Conservation (phyloP, 2,329 filamentous ascomycete species). For the Zymoseptoria pseudotritici region DNA sequence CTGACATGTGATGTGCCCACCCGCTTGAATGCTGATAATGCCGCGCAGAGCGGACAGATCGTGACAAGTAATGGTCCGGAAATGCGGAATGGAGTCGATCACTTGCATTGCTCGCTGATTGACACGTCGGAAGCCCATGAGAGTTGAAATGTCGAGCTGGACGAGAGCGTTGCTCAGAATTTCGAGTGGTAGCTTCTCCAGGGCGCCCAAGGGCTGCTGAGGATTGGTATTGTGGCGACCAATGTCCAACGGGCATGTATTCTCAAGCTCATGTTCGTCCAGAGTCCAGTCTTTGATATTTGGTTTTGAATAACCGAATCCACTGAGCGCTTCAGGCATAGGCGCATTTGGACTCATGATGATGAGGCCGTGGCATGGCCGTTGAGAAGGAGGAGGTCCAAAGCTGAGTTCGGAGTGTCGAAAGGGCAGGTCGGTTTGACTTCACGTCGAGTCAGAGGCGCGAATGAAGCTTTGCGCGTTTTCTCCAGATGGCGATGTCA, state of each 20-base stretch:
- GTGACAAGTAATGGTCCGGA: slow-evolving; percentile 27
- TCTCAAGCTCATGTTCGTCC: not conserved
- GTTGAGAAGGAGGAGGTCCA: too few relatives aligned
- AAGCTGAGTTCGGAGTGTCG: too few relatives aligned
- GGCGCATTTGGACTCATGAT: not conserved
- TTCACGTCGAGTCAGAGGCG: too few relatives aligned
- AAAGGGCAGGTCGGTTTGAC: too few relatives aligned
- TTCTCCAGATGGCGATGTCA: too few relatives aligned
- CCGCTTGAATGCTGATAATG: slow-evolving; percentile 29
- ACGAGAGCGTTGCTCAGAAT: not conserved
- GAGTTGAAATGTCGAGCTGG: slow-evolving; percentile 27
- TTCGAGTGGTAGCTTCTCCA: not conserved
- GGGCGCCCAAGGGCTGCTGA: not conserved
- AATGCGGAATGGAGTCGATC: slow-evolving; percentile 34
- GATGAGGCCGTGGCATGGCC: too few relatives aligned
- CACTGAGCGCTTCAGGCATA: not conserved
- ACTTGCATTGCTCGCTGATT: slow-evolving; percentile 30
- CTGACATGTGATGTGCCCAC: slow-evolving; percentile 22
- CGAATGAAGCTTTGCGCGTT: too few relatives aligned
- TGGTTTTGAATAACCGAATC: not conserved
- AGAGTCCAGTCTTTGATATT: not conserved
- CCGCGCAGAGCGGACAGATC: slow-evolving; percentile 29
- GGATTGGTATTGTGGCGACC: not conserved
- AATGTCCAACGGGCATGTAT: not conserved
- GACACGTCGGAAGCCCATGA: slow-evolving; percentile 32